A percentile compares a stretch with the other conserved stretches of the same genome.
phyloP scores from a whole-genome alignment of 306 rosid genomes.

The Canavalia ensiformis region DNA sequence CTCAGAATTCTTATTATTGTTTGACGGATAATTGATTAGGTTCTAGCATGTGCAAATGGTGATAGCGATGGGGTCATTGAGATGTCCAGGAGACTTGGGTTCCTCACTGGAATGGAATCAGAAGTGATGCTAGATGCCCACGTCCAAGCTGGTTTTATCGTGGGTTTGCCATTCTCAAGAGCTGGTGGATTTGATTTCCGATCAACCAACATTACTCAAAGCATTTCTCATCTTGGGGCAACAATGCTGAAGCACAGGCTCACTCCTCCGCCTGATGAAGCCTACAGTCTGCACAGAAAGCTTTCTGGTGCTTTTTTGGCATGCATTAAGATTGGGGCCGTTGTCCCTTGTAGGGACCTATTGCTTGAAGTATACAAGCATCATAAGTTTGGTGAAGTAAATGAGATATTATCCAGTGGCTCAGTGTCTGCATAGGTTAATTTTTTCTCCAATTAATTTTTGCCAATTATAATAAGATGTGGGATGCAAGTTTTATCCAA shows the following conservation, averaged over 20 bases:
- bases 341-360: constrained; percentile 88
- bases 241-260: constrained; percentile 95
- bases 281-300: constrained; percentile 94
- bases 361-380: constrained; percentile 66
- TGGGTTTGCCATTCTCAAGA: constrained; percentile 87
- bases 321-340: constrained; percentile 89
- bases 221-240: constrained; percentile 83
- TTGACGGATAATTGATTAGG: constrained; percentile 60
- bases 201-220: constrained; percentile 73
- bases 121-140: constrained; percentile 94
- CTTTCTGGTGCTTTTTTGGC: constrained; percentile 95
- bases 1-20: constrained; percentile 2
- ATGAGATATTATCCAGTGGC: constrained; percentile 55
- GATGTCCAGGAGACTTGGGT: constrained; percentile 94
- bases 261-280: constrained; percentile 97
- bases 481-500: constrained; percentile 40
- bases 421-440: constrained; percentile 44
- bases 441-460: constrained; percentile 42
- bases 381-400: constrained; percentile 68
- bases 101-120: constrained; percentile 85
- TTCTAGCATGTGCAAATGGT: constrained; percentile 83
- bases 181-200: constrained; percentile 77
- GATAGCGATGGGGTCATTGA: constrained; percentile 78
- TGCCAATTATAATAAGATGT: constrained; percentile 33
- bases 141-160: constrained; percentile 93